phyloP scores from a whole-genome alignment of 2,329 filamentous ascomycete species.

The Neodidymelliopsis sp. region DNA sequence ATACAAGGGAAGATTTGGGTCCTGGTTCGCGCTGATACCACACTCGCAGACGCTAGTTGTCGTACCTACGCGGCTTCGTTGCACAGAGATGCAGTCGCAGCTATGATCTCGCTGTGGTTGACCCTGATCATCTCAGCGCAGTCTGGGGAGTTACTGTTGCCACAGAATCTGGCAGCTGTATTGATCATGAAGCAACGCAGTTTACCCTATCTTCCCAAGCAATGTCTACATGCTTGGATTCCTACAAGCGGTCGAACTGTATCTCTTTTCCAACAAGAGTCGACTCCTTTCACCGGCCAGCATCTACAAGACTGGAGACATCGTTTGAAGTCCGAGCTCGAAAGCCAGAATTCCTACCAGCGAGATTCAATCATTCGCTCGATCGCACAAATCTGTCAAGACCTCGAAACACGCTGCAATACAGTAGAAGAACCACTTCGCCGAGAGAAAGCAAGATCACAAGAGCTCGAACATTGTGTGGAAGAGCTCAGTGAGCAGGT shows the following conservation, averaged over 20 bases:
- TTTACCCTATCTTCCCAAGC: slow-evolving; percentile 9
- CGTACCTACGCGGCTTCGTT: slow-evolving; percentile 18
- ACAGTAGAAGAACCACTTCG: slow-evolving; percentile 63
- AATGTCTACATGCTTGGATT: slow-evolving; percentile 29
- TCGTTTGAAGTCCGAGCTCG: slow-evolving; percentile 54
- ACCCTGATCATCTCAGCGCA: slow-evolving; percentile 30
- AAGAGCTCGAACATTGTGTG: slow-evolving; percentile 42
- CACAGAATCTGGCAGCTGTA: slow-evolving; percentile 26
- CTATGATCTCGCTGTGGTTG: slow-evolving; percentile 41
- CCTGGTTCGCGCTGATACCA: slow-evolving; percentile 19
- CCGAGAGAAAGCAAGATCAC: slow-evolving; percentile 51
- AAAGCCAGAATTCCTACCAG: slow-evolving; percentile 49
- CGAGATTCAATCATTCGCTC: slow-evolving; percentile 57
- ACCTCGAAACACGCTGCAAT: slow-evolving; percentile 64
- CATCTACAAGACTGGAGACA: slow-evolving; percentile 59
- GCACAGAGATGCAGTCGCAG: slow-evolving; percentile 28
- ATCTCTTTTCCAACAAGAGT: slow-evolving; percentile 48
- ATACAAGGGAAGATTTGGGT: slow-evolving; percentile 31
- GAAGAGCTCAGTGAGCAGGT: slow-evolving; percentile 46
- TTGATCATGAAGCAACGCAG: slow-evolving; percentile 41
- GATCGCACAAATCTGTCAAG: slow-evolving; percentile 62
- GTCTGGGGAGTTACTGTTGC: slow-evolving; percentile 24
- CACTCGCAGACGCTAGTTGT: slow-evolving; percentile 18
- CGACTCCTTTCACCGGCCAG: slow-evolving; percentile 45
- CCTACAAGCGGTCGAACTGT: slow-evolving; percentile 16